A percentile compares a stretch with the other conserved stretches of the same genome.
These are phyloP conservation scores for Naematelia encephala DNA, from an alignment of 768 basidiomycete genomes.

Conservation along the genomic window DNA sequence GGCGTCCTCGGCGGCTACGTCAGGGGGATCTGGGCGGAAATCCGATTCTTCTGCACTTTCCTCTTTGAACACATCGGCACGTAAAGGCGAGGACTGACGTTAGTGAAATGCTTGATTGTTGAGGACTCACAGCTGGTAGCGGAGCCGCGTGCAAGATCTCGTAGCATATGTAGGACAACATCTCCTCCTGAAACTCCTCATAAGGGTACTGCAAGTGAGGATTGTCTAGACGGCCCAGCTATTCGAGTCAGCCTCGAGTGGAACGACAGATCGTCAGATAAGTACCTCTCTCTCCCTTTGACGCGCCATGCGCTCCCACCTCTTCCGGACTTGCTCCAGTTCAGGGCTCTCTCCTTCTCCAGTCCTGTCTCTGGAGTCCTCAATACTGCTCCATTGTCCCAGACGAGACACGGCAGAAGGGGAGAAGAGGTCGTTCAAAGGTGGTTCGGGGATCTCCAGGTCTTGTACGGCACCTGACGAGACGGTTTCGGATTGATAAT, in stretches of 20 bases:
- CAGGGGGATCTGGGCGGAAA: background rate
- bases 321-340: slow-evolving; percentile 6
- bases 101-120: background rate
- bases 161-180: slow-evolving; percentile 19
- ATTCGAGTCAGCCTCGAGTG: background rate
- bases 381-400: slow-evolving; percentile 28
- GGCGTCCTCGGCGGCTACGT: slow-evolving; percentile 1
- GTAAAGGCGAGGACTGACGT: background rate
- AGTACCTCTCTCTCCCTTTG: slow-evolving; percentile 20
- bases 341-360: slow-evolving; percentile 7
- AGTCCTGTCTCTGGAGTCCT: slow-evolving; percentile 10
- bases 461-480: slow-evolving; percentile 6
- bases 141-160: slow-evolving; percentile 14
- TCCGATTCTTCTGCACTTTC: background rate
- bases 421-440: slow-evolving; percentile 27
- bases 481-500: slow-evolving; percentile 13
- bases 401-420: slow-evolving; percentile 23
- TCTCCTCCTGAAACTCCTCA: slow-evolving; percentile 17
- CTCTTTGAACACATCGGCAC: background rate
- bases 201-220: slow-evolving; percentile 12
- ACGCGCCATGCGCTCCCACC: slow-evolving; percentile 16
- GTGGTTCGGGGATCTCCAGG: slow-evolving; percentile 9
- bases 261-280: background rate
- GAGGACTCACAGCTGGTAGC: background rate
- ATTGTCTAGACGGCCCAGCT: background rate